These are phyloP conservation scores for Salix suchowensis DNA, from an alignment of 345 rosid species.

Conservation along the genomic window DNA sequence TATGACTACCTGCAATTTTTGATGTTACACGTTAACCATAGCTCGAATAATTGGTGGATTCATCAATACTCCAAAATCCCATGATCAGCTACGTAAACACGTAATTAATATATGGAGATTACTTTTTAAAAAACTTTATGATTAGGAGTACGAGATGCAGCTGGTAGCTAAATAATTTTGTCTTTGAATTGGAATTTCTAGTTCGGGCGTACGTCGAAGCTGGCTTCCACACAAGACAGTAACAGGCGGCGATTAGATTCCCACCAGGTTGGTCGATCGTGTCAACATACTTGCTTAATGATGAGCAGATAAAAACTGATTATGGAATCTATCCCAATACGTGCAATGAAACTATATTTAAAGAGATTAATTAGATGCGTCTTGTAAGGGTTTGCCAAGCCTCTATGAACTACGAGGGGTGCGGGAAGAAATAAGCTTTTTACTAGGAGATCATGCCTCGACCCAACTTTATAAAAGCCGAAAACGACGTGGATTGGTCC, in stretches of 20 bases:
- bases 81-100: background rate
- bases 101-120: background rate
- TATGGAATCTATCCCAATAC: background rate
- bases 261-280: background rate
- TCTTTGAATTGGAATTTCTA: background rate
- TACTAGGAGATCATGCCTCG: no score
- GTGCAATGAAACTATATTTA: background rate
- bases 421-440: no score
- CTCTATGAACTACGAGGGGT: no score
- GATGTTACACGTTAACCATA: slow-evolving; percentile 3
- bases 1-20: background rate
- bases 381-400: no score
- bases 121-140: background rate
- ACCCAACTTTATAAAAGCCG: no score
- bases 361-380: background rate
- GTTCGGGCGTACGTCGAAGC: background rate
- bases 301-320: background rate
- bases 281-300: background rate
- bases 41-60: background rate
- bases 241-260: background rate
- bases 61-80: no score
- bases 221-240: background rate
- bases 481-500: no score
- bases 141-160: background rate
- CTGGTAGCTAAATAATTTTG: background rate